A percentile compares a stretch with the other conserved stretches of the same genome.
These are phyloP conservation scores for Globisporangium recalcitrans DNA, from an alignment of 352 stramenopile genomes.

Conservation along the genomic window DNA sequence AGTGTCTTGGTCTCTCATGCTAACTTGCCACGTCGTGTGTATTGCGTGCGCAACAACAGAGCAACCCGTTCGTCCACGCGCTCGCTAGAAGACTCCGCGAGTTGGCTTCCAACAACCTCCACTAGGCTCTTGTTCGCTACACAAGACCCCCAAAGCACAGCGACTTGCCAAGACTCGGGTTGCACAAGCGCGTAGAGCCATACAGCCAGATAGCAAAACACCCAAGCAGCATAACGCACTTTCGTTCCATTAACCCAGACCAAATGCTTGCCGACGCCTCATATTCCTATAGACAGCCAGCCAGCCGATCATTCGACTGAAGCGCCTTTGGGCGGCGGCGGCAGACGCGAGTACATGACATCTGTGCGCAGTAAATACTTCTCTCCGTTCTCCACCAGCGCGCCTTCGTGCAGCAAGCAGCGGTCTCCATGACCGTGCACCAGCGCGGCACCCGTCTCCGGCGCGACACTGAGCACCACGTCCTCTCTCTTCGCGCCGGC, in stretches of 20 bases:
- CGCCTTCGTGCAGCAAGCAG: conserved; percentile 75
- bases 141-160: not conserved
- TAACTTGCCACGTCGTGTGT: conserved; percentile 9
- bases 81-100: conserved; percentile 66
- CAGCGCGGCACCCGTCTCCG: conserved; percentile 61
- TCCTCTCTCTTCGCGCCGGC: conserved; percentile 33
- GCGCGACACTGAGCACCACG: conserved; percentile 50
- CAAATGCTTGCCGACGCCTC: no score
- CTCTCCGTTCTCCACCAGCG: conserved; percentile 43
- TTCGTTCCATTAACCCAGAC: not conserved
- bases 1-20: not conserved
- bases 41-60: conserved; percentile 22
- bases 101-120: conserved; percentile 24
- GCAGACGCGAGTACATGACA: conserved; percentile 67
- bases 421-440: conserved; percentile 71
- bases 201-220: not conserved
- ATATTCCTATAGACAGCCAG: not conserved
- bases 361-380: conserved; percentile 79
- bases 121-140: not conserved
- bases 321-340: conserved; percentile 8
- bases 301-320: not conserved
- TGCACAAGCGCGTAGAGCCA: not conserved
- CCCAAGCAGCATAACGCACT: not conserved
- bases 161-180: not conserved
- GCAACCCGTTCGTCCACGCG: conserved; percentile 64